Evolutionary conservation across 164 flowering plant species (phyloP).

Genomic region (Magnolia sinica): DNA sequence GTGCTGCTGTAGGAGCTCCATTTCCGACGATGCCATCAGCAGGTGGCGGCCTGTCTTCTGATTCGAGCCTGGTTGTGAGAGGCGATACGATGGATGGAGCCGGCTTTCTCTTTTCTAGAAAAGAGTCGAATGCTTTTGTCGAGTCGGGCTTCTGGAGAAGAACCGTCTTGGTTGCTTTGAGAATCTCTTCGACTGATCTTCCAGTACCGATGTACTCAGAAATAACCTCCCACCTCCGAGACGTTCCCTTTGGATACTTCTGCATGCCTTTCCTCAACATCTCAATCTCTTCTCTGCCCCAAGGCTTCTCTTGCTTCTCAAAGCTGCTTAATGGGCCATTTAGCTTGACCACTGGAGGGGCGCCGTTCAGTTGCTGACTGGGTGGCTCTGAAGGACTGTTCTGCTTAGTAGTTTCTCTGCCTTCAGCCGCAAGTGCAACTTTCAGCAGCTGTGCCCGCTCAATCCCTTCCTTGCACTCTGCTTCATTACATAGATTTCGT

Average conservation of each 20-base stretch:
- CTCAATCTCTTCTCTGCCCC: conserved; percentile 78
- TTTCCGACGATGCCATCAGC: conserved; percentile 8
- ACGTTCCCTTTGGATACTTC: conserved; percentile 89
- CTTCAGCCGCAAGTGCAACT: conserved; percentile 32
- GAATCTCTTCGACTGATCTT: conserved; percentile 85
- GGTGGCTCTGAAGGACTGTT: conserved; percentile 29
- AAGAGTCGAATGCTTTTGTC: conserved; percentile 85
- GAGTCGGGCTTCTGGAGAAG: conserved; percentile 93
- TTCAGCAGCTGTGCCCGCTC: conserved; percentile 54
- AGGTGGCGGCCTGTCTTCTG: conserved; percentile 20
- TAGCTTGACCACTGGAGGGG: background rate
- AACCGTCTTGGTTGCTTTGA: conserved; percentile 90
- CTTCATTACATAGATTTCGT: conserved; percentile 54
- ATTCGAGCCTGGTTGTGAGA: conserved; percentile 69
- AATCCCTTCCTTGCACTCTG: conserved; percentile 45
- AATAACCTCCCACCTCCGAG: conserved; percentile 94
- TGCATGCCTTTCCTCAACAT: conserved; percentile 55
- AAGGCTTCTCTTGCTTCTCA: conserved; percentile 52
- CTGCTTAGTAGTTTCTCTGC: conserved; percentile 19
- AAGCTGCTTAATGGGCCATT: conserved; percentile 16
- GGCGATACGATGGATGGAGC: conserved; percentile 72
- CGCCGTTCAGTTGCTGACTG: conserved; percentile 13
- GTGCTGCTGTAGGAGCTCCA: conserved; percentile 8
- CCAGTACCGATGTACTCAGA: conserved; percentile 93
- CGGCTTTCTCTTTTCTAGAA: conserved; percentile 89